Base-by-base conservation (phyloP, 306 rosid species). In the Fagus sylvatica region DNA sequence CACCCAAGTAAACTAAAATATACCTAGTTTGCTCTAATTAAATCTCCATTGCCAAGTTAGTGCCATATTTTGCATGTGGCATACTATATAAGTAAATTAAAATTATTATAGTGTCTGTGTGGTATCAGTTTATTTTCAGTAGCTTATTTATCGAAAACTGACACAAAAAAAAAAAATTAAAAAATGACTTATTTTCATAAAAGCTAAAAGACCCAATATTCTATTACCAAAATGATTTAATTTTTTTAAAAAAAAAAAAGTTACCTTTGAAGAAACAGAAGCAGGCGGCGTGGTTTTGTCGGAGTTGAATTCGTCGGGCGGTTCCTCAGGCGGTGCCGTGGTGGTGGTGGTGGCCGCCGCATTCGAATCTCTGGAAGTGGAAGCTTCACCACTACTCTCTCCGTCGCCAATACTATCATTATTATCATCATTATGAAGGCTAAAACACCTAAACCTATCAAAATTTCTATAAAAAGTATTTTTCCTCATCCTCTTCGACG, bases 261-360 rank as follows among this genome's bases (percentile, higher is more conserved):
- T 41, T 81, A 93, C 98, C 89, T 84, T 74, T 22, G 91, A 87
- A 81, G 98, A 90, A 65, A 42, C 77, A 77, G 98, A 81, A 6
- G 96, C 40, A 60, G 71, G 79, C 9, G 91, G 76, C 9, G 88
- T 69, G 66, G 87, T 64, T 74, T 88, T 84, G 28, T 93, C 93
- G 3, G 67, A 69, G 64, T 81, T 82, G 82, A 86, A 71, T 54
- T 81, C 87, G 71, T 80, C 87, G 72, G 86, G 82, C 33, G 57
- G 76, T 65, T 74, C 85, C 68, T 85, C 86, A 6, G 86, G 71
- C 16, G 79, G 75, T 15, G 76, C 75, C 13, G 87, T 83, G 3
- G 79, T 78, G 9, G 84, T 36, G 2, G 79, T 80, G 7, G 83
- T 33, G 1, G 74, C 37, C 46, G 72, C 55, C n/a, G 78, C 80